Conservation (phyloP, 2,329 filamentous ascomycete genomes). For the Fusarium setosum region DNA sequence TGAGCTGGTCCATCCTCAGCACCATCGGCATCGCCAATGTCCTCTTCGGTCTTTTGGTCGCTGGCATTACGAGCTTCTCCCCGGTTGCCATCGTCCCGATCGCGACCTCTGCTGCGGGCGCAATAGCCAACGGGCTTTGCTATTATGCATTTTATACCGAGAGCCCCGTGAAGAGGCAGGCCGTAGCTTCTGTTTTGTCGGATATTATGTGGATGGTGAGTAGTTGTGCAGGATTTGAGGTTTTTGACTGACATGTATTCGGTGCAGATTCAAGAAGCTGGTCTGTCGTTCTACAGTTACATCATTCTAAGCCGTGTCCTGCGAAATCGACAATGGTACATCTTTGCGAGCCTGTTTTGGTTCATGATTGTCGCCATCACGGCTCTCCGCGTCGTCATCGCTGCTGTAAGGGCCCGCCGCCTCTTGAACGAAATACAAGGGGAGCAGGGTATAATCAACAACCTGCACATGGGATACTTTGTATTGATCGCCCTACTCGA, state of each 20-base stretch:
- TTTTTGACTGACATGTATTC: background rate
- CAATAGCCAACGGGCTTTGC: conserved; percentile 56
- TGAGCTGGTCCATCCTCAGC: conserved; percentile 58
- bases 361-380: conserved; percentile 65
- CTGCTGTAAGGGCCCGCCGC: conserved; percentile 44
- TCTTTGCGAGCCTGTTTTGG: conserved; percentile 66
- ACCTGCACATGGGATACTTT: conserved; percentile 56
- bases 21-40: conserved; percentile 55
- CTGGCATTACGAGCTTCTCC: conserved; percentile 53
- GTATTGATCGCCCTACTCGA: conserved; percentile 54
- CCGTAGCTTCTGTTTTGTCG: conserved; percentile 51
- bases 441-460: conserved; percentile 48
- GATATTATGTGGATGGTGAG: conserved; percentile 56
- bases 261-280: conserved; percentile 57
- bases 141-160: conserved; percentile 55
- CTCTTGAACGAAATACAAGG: conserved; percentile 40
- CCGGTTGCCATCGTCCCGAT: conserved; percentile 54
- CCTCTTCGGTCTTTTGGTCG: conserved; percentile 52
- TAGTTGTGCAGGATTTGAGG: background rate
- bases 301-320: conserved; percentile 64
- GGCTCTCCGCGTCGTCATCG: conserved; percentile 58
- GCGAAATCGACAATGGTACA: conserved; percentile 51
- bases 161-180: conserved; percentile 38
- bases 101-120: conserved; percentile 50
- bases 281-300: conserved; percentile 61